Evolutionary conservation across 441 rosid species (phyloP), one percentile per base, ranked within the genome.

Genomic region (Viola pubescens): DNA sequence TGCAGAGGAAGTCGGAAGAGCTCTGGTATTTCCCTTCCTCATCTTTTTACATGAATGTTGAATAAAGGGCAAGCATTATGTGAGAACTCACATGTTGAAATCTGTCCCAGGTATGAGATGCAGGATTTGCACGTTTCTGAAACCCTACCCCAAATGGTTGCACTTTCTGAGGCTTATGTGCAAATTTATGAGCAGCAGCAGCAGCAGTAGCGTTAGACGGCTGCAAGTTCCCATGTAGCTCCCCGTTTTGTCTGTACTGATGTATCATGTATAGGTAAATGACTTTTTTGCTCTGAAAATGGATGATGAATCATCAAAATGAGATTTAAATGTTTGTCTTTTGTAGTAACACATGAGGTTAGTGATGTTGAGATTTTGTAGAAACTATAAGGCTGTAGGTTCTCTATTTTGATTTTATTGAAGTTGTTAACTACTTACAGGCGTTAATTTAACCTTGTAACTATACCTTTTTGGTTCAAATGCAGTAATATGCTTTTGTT

Each of bases 131-230:
- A 84, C 52, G 97, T 92, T 56, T 87, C 94, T 0, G 98, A 92
- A 68, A 87, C 96, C 7, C 92, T 92, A 66, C 91, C 98, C 44
- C 98, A 87, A 52, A 89, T 92, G 94, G 98, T 92, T 46, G 95
- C 91, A 1, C 84, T 92, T 16, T 92, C 98, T 0, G 97, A 92
- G 81, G 86, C 96, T 6, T 89, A 89, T 61, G 75, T 92, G 86
- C 98, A 92, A 82, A 92, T 92, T 68, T 92, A 87, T 8, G 98
- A 92, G 89, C 94, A 81, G 82, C 89, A 92, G 50, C 81, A 72
- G 76, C 73, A 75, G 69, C 67, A 54, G 14, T 11, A 7, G 52
- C 48, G 40, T 7, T 9, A 5, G 38, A 37, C 37, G 45, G 40
- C 34, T 26, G 34, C 34, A 26, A 26, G 34, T 26, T 26, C 37